phyloP scores from a whole-genome alignment of 139 green algal species.

The Dunaliella primolecta region DNA sequence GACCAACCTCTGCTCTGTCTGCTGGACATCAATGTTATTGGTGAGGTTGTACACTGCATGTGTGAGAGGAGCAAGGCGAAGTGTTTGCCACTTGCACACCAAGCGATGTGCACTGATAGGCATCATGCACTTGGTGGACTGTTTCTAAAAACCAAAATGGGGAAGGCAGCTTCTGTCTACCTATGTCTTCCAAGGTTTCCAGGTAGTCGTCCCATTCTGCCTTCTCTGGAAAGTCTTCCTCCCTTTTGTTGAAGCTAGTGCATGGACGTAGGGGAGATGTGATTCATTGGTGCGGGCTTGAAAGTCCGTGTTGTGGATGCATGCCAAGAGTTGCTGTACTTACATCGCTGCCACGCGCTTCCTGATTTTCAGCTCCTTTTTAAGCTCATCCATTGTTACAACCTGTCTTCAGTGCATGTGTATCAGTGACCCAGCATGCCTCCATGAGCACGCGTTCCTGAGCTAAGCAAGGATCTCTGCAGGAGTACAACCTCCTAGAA shows the following conservation, averaged over 20 bases:
- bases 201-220: constrained; percentile 69
- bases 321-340: constrained; percentile 5
- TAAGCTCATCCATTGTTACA: constrained; percentile 27
- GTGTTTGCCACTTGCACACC: not conserved
- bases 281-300: not conserved
- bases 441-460: no score
- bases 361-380: constrained; percentile 43
- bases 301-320: not conserved
- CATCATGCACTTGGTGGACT: not conserved
- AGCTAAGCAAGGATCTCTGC: not conserved
- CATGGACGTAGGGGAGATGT: not conserved
- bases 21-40: constrained; percentile 23
- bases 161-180: constrained; percentile 31
- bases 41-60: constrained; percentile 29
- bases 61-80: not conserved
- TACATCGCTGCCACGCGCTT: constrained; percentile 48
- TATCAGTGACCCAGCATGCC: no score
- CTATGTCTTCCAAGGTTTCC: constrained; percentile 72
- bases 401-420: not conserved
- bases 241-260: constrained; percentile 65
- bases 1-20: constrained; percentile 8
- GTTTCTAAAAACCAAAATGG: not conserved
- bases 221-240: constrained; percentile 58
- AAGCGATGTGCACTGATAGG: not conserved
- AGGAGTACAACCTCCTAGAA: not conserved